Base-by-base conservation (phyloP, 1,284 basidiomycete genomes). In the Austropuccinia psidii region DNA sequence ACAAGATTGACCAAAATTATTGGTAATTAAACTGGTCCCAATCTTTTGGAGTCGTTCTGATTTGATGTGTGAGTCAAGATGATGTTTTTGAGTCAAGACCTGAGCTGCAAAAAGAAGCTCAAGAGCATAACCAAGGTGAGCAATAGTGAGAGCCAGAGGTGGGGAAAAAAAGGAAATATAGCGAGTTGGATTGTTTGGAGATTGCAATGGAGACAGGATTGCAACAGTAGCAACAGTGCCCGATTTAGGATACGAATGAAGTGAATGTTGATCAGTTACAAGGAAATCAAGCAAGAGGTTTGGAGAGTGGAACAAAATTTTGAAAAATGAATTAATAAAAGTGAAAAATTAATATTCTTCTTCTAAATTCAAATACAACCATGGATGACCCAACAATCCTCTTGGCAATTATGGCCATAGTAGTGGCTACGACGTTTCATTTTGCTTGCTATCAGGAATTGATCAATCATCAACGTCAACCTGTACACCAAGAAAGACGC, bases 1-100 rank as follows among this genome's bases (percentile, higher is more conserved):
- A 50, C 90, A 62, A 15, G 67, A 75, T 83, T 98, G 95, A 39
- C 96, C 95, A 79, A 93, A 98, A 4, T 90, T 93, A 80, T 98
- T 96, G 4, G 91, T 91, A 57, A 97, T 90, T 33, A 96, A 82
- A 1, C 91, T 88, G 8, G 89, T 89, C 19, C 82, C 94, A 86
- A 93, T 90, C 73, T 89, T 86, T 54, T 94, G 87, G 62, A 98
- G 83, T 35, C 95, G 85, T 50, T 87, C 87, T 13, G 91, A 87
- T 81, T 98, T 95, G 21, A 89, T 85, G 27, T 87, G 88, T 27
- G 91, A 86, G 78, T 98, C 94, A 19, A 93, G 90, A 80, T 97
- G 94, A 81, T 98, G 95, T 43, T 87, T 87, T 80, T 94, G 91
- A 0, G 93, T 93, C 84, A 97, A 88, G 43, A 86, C 86, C 41